These are phyloP conservation scores for Brassica nigra DNA, from an alignment of 345 rosid species.

Conservation along the genomic window DNA sequence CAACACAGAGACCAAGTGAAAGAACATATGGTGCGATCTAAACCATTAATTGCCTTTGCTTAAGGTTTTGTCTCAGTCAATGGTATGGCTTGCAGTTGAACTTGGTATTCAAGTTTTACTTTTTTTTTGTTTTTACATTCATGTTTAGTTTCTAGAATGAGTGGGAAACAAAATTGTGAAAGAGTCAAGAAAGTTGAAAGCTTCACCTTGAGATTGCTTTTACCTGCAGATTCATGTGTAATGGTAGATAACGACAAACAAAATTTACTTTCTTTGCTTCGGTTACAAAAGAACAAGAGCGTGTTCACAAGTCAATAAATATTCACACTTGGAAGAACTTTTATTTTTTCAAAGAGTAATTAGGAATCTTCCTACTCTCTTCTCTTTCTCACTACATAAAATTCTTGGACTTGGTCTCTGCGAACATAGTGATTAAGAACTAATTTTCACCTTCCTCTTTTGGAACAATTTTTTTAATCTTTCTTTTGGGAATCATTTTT, in stretches of 20 bases:
- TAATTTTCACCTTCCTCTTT: too few relatives aligned
- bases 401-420: too few relatives aligned
- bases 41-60: not conserved
- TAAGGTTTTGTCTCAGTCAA: slow-evolving; percentile 2
- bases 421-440: too few relatives aligned
- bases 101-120: not conserved
- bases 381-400: slow-evolving; percentile 22
- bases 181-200: slow-evolving; percentile 28
- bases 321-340: not conserved
- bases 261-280: not conserved
- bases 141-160: slow-evolving; percentile 35
- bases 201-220: slow-evolving; percentile 33
- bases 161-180: too few relatives aligned
- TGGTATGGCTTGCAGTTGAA: not conserved
- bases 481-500: too few relatives aligned
- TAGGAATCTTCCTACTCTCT: slow-evolving; percentile 43
- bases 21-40: slow-evolving; percentile 49
- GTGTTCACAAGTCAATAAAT: slow-evolving; percentile 36
- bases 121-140: not conserved
- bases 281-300: slow-evolving; percentile 17
- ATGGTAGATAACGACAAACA: not conserved
- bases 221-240: slow-evolving; percentile 34
- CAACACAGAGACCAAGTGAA: slow-evolving; percentile 7
- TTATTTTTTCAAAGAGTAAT: slow-evolving; percentile 33
- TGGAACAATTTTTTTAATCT: too few relatives aligned